Conservation (phyloP, 169 alveolate species). For the Plasmodium gonderi region DNA sequence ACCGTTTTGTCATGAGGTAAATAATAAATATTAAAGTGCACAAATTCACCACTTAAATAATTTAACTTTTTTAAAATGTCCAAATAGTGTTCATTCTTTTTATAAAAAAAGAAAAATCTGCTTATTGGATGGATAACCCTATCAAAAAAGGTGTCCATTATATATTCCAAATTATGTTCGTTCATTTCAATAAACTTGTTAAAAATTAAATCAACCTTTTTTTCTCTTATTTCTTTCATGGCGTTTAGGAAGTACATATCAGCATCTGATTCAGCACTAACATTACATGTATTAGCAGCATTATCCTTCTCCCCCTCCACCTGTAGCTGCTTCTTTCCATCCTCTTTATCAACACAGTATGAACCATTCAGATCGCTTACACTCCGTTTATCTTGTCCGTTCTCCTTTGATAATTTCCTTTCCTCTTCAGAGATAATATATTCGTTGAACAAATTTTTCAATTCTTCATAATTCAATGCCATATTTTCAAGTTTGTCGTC, state of each 20-base stretch:
- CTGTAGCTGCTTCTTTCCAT: too few relatives aligned
- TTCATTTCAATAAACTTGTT: conserved; percentile 16
- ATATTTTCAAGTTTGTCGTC: not conserved
- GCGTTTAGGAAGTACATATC: conserved; percentile 11
- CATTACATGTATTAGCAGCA: not conserved
- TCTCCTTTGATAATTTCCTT: too few relatives aligned
- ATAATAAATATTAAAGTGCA: conserved; percentile 39
- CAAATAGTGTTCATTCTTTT: conserved; percentile 27
- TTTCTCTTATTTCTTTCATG: conserved; percentile 19
- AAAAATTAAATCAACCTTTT: conserved; percentile 27
- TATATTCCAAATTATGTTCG: conserved; percentile 20
- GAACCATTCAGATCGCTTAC: too few relatives aligned
- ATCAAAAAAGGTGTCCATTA: conserved; percentile 32
- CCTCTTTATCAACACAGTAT: too few relatives aligned
- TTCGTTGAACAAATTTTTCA: conserved; percentile 30
- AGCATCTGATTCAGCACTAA: too few relatives aligned
- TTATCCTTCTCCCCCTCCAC: not conserved
- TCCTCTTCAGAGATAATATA: conserved; percentile 23
- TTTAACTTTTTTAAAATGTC: conserved; percentile 50
- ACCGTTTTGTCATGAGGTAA: not conserved
- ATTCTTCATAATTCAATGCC: not conserved
- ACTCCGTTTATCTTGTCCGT: too few relatives aligned
- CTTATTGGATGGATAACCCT: conserved; percentile 38
- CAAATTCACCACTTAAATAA: conserved; percentile 43
- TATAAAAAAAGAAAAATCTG: conserved; percentile 54